Percentiles rank a stretch among this genome's conserved stretches.
phyloP scores from a whole-genome alignment of 2,329 filamentous ascomycete genomes.

The Fusarium goolgardi region DNA sequence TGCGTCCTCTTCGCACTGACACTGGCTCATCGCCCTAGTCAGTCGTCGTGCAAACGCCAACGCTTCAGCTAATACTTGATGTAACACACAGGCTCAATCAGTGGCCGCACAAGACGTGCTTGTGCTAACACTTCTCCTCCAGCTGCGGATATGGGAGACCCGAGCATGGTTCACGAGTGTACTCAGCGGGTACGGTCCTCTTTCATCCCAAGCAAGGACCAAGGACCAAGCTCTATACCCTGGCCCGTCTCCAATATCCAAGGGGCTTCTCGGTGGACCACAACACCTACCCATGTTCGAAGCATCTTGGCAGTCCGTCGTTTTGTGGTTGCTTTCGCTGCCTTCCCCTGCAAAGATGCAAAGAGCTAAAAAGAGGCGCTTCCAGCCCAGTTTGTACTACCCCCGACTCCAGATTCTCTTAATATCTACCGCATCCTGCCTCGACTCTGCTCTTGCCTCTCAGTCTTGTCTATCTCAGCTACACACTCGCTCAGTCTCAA shows the following conservation, averaged over 20 bases:
- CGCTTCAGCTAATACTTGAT: slow-evolving; percentile 10
- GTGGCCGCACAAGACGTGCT: slow-evolving; percentile 4
- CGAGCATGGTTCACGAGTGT: slow-evolving; percentile 4
- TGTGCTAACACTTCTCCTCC: slow-evolving; percentile 2
- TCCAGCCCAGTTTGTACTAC: slow-evolving; percentile 37
- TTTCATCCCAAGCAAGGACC: slow-evolving; percentile 23
- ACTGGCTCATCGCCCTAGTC: slow-evolving; percentile 20
- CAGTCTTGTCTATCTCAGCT: slow-evolving; percentile 42
- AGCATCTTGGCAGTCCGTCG: slow-evolving; percentile 45
- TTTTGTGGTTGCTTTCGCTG: slow-evolving; percentile 43
- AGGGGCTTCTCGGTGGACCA: slow-evolving; percentile 44
- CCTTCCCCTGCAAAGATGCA: slow-evolving; percentile 38
- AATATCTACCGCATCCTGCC: slow-evolving; percentile 46
- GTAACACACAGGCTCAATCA: slow-evolving; percentile 6
- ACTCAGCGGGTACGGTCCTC: slow-evolving; percentile 24
- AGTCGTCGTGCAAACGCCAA: slow-evolving; percentile 11
- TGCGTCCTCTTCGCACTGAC: slow-evolving; percentile 11
- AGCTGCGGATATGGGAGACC: slow-evolving; percentile 1
- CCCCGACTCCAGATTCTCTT: slow-evolving; percentile 43
- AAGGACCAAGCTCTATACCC: slow-evolving; percentile 9
- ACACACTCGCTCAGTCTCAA: slow-evolving; percentile 46
- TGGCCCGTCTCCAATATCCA: slow-evolving; percentile 26
- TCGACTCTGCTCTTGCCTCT: slow-evolving; percentile 34
- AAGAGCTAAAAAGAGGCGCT: slow-evolving; percentile 43
- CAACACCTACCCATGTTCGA: slow-evolving; percentile 32